Evolutionary conservation across 805 yeast genomes (phyloP).

Genomic region (Zygosaccharomyces gambellarensis): DNA sequence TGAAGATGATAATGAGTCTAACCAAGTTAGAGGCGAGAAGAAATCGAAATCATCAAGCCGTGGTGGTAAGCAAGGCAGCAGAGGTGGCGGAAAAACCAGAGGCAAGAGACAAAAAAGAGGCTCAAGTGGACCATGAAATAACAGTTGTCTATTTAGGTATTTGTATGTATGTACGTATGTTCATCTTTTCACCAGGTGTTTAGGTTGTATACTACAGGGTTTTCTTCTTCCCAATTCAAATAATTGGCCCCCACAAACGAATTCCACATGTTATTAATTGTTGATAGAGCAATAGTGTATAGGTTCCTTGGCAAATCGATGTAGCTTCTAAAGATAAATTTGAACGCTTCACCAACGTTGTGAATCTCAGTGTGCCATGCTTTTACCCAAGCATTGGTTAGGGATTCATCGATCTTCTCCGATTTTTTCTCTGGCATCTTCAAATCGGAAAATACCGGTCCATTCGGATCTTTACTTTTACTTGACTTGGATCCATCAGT

Average conservation of each 20-base stretch:
- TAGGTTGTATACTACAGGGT: constrained; percentile 20
- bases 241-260: constrained; percentile 57
- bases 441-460: constrained; percentile 24
- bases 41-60: constrained; percentile 27
- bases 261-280: constrained; percentile 63
- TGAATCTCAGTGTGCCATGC: constrained; percentile 49
- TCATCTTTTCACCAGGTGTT: constrained; percentile 15
- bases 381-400: constrained; percentile 28
- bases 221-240: constrained; percentile 23
- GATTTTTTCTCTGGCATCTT: constrained; percentile 23
- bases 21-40: constrained; percentile 5
- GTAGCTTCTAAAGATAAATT: constrained; percentile 64
- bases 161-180: neutral
- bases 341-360: constrained; percentile 55
- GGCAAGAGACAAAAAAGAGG: constrained; percentile 15
- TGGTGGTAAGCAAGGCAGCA: constrained; percentile 21
- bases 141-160: constrained; percentile 29
- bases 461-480: neutral
- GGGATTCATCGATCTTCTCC: neutral
- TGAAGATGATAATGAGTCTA: neutral
- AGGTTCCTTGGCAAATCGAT: constrained; percentile 61
- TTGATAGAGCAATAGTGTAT: constrained; percentile 45
- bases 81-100: constrained; percentile 14
- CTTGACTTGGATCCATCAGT: neutral
- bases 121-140: constrained; percentile 25